Conservation (phyloP, 371 early-diverging fungal genomes). For the Hamiltosporidium tvaerminnensis region DNA sequence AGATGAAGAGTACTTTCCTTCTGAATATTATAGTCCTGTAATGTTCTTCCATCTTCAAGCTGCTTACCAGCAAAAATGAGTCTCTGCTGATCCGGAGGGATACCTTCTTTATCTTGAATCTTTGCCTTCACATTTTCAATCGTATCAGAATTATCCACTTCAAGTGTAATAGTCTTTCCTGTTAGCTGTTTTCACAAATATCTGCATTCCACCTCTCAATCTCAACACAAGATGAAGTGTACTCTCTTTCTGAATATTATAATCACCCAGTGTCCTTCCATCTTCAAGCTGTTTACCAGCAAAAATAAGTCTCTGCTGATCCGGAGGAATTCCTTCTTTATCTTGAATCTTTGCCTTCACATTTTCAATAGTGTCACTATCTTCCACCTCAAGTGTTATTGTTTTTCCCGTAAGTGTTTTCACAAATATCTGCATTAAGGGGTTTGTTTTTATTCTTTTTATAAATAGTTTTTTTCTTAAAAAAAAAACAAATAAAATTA, state of each 20-base stretch:
- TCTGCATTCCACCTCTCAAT: constrained; percentile 54
- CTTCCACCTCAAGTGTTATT: constrained; percentile 63
- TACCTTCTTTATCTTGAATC: too few species aligned
- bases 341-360: too few species aligned
- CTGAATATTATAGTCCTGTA: constrained; percentile 56
- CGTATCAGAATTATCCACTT: constrained; percentile 60
- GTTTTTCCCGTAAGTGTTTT: constrained; percentile 66
- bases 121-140: neutral
- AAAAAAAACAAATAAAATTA: too few species aligned
- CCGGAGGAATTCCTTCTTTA: too few species aligned
- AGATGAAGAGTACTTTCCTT: constrained; percentile 58
- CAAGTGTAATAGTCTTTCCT: constrained; percentile 67
- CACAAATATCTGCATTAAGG: constrained; percentile 59
- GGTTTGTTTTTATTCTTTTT: too few species aligned
- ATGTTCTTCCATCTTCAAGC: constrained; percentile 54
- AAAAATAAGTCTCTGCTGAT: too few species aligned
- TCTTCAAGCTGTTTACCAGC: constrained; percentile 76
- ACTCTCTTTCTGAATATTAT: constrained; percentile 58
- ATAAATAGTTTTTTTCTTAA: too few species aligned
- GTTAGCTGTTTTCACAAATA: constrained; percentile 62
- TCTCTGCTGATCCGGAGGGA: too few species aligned
- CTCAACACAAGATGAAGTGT: constrained; percentile 18
- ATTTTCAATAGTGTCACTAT: constrained; percentile 40
- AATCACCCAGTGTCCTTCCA: constrained; percentile 54
- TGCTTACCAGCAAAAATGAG: constrained; percentile 61